Percentiles rank a stretch among this genome's conserved stretches.
Conservation (phyloP, 345 rosid species). For the Erysimum cheiranthoides region DNA sequence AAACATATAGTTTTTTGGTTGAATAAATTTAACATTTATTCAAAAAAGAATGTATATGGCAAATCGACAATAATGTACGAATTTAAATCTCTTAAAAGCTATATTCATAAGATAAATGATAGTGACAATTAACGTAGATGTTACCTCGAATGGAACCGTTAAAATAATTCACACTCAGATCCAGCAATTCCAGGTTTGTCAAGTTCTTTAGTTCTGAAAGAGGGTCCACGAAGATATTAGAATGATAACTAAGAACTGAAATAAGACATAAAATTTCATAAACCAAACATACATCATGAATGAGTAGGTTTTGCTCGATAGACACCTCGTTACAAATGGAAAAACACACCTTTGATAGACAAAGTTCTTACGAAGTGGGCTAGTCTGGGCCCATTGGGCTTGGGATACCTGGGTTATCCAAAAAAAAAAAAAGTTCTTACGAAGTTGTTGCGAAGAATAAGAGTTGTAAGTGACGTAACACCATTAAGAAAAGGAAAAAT, state of each 20-base stretch:
- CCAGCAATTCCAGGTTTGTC: not conserved
- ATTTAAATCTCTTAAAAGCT: not conserved
- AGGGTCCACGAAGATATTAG: not conserved
- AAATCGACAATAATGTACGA: not conserved
- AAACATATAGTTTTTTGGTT: too few species aligned
- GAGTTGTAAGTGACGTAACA: not conserved
- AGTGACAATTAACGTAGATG: not conserved
- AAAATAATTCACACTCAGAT: not conserved
- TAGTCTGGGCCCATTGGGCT: too few species aligned
- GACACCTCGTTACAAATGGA: not conserved
- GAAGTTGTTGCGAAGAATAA: not conserved
- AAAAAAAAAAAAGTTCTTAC: not conserved
- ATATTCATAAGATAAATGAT: not conserved
- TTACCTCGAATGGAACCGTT: not conserved
- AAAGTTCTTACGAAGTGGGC: not conserved
- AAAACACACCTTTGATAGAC: not conserved
- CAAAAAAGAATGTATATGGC: not conserved
- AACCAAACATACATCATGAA: not conserved
- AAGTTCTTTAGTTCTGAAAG: not conserved
- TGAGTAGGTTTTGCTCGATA: not conserved
- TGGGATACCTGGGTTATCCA: too few species aligned
- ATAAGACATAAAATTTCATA: not conserved
- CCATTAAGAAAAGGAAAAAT: not conserved
- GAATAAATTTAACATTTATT: too few species aligned
- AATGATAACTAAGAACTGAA: not conserved